Base-by-base conservation (phyloP, 2,329 filamentous ascomycete genomes). In the Pseudopithomyces maydicus region DNA sequence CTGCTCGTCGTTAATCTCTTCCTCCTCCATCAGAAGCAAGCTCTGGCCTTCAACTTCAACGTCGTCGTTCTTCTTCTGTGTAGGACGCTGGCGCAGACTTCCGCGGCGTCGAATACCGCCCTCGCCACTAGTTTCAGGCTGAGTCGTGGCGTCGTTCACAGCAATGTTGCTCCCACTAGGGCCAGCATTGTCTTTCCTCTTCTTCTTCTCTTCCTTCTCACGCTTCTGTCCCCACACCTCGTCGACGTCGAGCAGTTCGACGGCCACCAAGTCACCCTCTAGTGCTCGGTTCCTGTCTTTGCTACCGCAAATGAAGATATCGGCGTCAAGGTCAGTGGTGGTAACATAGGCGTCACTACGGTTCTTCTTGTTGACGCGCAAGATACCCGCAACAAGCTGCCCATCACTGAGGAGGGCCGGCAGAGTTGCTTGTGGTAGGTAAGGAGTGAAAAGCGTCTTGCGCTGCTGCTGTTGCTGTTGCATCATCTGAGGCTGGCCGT, bases 181-280 rank as follows among this genome's bases (percentile, higher is more conserved):
- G 74, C 98, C 95, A 33, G 92, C 96, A 57, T 97, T 96, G 72
- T 99, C 95, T 83, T 99, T 99, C 77, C 95, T 91, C 82, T 98
- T 99, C 87, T 99, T 99, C 85, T 99, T 99, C 77, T 99, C 95
- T 79, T 99, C 95, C 77, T 99, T 99, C 78, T 99, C 95, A 55
- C 92, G 91, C 84, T 99, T 99, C 82, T 99, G 95, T 22, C 90
- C 87, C 95, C 95, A 99, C 2, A 99, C 95, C 74, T 99, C 95
- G 74, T 98, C 95, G 7, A 99, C 95, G 71, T 99, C 94, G 50
- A 99, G 87, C 45, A 99, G 88, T 79, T 99, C 95, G 52, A 99
- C 88, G 32, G 95, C 95, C 56, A 99, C 95, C 54, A 97, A 85
- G 75, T 99, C 95, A 57, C 95, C 95, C 76, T 99, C 95, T 35